These are phyloP conservation scores for Yamadazyma conglobata DNA, from an alignment of 1,139 yeast species.

Conservation along the genomic window DNA sequence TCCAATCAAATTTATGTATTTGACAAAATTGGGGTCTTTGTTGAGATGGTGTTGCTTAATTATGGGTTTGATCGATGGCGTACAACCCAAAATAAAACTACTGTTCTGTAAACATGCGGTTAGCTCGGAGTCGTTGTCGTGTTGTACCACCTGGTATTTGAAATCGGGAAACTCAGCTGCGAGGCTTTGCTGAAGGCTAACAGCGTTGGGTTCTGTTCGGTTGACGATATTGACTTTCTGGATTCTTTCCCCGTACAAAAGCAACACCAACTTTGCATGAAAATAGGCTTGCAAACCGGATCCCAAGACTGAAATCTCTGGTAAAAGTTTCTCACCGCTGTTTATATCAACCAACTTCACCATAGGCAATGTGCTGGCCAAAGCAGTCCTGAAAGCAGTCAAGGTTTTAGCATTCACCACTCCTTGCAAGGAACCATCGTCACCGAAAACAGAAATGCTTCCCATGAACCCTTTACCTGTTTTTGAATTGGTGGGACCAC, in stretches of 20 bases:
- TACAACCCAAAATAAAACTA: slow-evolving; percentile 53
- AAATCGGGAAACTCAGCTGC: slow-evolving; percentile 21
- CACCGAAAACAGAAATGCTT: slow-evolving; percentile 48
- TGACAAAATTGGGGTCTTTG: slow-evolving; percentile 22
- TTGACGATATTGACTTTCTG: slow-evolving; percentile 44
- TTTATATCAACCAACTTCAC: slow-evolving; percentile 26
- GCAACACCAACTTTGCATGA: slow-evolving; percentile 51
- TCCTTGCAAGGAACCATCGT: slow-evolving; percentile 52
- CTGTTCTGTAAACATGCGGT: slow-evolving; percentile 23
- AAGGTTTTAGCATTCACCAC: slow-evolving; percentile 55
- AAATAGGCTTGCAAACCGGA: slow-evolving; percentile 68
- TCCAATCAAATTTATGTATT: slow-evolving; percentile 60
- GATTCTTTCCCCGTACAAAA: slow-evolving; percentile 29
- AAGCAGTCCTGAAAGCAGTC: slow-evolving; percentile 69
- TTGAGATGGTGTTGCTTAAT: slow-evolving; percentile 37
- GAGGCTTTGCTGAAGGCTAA: slow-evolving; percentile 23
- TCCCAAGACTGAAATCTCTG: slow-evolving; percentile 49
- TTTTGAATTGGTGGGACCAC: slow-evolving; percentile 36
- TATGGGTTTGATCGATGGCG: slow-evolving; percentile 52
- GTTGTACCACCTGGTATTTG: slow-evolving; percentile 21
- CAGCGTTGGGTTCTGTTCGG: slow-evolving; percentile 43
- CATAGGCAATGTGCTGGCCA: slow-evolving; percentile 52
- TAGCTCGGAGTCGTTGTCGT: slow-evolving; percentile 15
- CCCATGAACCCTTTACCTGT: slow-evolving; percentile 50
- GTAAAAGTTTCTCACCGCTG: slow-evolving; percentile 14